A percentile compares a stretch with the other conserved stretches of the same genome.
Conservation (phyloP, 768 basidiomycete genomes). For the Termitomyces sp. region DNA sequence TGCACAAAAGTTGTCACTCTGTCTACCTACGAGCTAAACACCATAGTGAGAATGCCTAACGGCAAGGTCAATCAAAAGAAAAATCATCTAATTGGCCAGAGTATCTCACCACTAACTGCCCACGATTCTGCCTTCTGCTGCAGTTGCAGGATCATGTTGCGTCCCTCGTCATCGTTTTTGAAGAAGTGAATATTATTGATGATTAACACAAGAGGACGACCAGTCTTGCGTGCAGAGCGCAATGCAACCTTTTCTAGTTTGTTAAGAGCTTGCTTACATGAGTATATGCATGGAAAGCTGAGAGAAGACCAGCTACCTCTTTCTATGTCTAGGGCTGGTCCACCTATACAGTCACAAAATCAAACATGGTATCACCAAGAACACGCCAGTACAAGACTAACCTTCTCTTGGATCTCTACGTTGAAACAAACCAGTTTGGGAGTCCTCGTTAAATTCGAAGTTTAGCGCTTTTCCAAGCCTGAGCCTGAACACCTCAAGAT, state of each 20-base stretch:
- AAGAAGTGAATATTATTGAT: slow-evolving; percentile 78
- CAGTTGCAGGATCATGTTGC: slow-evolving; percentile 75
- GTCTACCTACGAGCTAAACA: slow-evolving; percentile 62
- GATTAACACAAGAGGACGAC: slow-evolving; percentile 71
- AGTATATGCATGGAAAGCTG: background rate
- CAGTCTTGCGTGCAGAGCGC: slow-evolving; percentile 44
- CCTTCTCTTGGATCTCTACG: slow-evolving; percentile 80
- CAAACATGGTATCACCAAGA: background rate
- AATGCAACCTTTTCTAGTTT: slow-evolving; percentile 86
- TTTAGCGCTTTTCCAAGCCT: slow-evolving; percentile 83
- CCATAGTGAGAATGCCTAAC: slow-evolving; percentile 68
- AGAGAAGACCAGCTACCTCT: slow-evolving; percentile 40
- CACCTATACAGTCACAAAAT: slow-evolving; percentile 34
- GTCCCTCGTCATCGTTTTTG: slow-evolving; percentile 72
- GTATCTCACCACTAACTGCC: slow-evolving; percentile 63
- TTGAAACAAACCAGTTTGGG: slow-evolving; percentile 76
- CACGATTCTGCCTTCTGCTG: slow-evolving; percentile 85
- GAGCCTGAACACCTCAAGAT: slow-evolving; percentile 81
- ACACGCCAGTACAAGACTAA: slow-evolving; percentile 9
- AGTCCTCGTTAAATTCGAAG: slow-evolving; percentile 83
- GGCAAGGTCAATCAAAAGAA: background rate
- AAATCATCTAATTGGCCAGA: slow-evolving; percentile 1
- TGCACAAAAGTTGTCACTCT: background rate
- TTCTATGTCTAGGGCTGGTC: slow-evolving; percentile 77
- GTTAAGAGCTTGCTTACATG: slow-evolving; percentile 48